Base-by-base conservation (phyloP, 768 basidiomycete species). In the Sarcodon aspratus region DNA sequence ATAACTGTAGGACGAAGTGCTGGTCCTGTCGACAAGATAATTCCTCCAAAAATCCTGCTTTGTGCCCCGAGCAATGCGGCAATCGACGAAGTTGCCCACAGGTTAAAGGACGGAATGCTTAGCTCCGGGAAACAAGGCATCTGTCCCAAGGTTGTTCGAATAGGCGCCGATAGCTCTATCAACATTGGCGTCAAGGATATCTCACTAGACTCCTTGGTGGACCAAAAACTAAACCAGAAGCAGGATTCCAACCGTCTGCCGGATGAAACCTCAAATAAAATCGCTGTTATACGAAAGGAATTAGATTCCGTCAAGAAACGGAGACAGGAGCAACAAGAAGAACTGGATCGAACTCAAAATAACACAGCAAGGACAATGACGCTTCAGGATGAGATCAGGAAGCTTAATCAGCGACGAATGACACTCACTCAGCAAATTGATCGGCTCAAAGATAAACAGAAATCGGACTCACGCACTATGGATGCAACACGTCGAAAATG, bases 51-150 rank as follows among this genome's bases (percentile, higher is more conserved):
- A 60, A 71, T 98, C 38, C 75, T 99, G 13, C 72, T 99, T 35
- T 99, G 96, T 59, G 96, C 96, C 0, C 96, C 96, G 1, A 94
- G 90, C 66, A 99, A 99, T 64, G 96, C 96, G 13, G 96, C 96
- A 21, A 94, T 99, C 36, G 94, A 99, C 59, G 96, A 99, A 68
- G 82, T 99, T 13, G 88, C 90, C 7, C 75, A 79, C 57, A 84
- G 96, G 36, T 67, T 99, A 44, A 89, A 85, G 60, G 81, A 86
- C 46, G 81, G 85, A n/a, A 77, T 81, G 43, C 72, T 79, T 48
- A 72, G 75, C 27, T 63, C 78, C 18, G 69, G 74, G 33, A 80
- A 78, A 42, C 66, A 66, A 45, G 66, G 72, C 9, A 64, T 75
- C n/a, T 59, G 71, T 9, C 76, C 85, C 33, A 93, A 82, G 49